Evolutionary conservation across 2,329 filamentous ascomycete genomes (phyloP).

Genomic region (Exophiala mesophila): DNA sequence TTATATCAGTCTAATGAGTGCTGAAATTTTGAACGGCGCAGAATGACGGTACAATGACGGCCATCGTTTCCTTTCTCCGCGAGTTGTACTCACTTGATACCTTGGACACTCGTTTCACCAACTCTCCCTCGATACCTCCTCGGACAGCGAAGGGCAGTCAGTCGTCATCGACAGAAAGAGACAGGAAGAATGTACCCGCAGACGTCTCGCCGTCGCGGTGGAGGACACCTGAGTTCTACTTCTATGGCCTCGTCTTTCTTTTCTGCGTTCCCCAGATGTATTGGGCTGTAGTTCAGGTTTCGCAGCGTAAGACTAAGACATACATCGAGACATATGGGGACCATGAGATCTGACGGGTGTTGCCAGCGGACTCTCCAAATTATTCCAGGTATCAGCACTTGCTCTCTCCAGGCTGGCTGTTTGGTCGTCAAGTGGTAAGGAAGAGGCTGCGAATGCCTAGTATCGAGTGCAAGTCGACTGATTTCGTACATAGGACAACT

Average conservation of each 20-base stretch:
- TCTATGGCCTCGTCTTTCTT: constrained; percentile 69
- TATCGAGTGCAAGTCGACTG: no score
- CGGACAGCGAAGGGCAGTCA: constrained; percentile 52
- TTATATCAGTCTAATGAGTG: no score
- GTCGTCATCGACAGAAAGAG: constrained; percentile 22
- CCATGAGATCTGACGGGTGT: constrained; percentile 12
- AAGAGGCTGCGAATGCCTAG: no score
- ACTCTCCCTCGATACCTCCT: constrained; percentile 64
- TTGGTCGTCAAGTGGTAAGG: constrained; percentile 78
- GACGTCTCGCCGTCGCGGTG: constrained; percentile 64
- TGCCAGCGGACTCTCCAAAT: constrained; percentile 69
- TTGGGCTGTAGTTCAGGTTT: constrained; percentile 81
- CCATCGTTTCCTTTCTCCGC: constrained; percentile 37
- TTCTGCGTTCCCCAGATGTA: constrained; percentile 78
- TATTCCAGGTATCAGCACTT: constrained; percentile 68
- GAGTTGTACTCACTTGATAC: constrained; percentile 61
- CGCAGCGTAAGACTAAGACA: constrained; percentile 55
- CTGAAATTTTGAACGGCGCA: no score
- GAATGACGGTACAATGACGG: constrained; percentile 16
- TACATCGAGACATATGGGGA: background rate
- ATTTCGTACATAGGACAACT: constrained; percentile 62
- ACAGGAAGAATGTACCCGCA: constrained; percentile 34
- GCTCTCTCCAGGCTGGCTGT: constrained; percentile 82
- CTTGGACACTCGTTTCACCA: constrained; percentile 68
- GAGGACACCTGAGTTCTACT: constrained; percentile 77